Evolutionary conservation across 495 filamentous ascomycete species (phyloP).

Genomic region (Penicillium subrubescens): DNA sequence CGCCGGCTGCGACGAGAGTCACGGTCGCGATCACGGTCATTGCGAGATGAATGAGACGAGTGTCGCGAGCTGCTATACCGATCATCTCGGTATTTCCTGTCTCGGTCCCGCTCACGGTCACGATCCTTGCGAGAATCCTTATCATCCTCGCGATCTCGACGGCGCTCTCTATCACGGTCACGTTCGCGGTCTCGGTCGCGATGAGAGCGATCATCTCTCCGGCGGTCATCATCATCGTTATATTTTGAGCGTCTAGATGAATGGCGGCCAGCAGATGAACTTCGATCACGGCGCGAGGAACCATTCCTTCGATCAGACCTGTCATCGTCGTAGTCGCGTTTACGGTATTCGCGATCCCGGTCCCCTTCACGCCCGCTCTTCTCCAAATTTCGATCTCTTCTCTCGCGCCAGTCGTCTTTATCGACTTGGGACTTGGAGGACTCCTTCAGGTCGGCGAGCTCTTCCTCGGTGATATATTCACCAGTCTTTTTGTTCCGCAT

Average conservation of each 20-base stretch:
- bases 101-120: slow-evolving; percentile 36
- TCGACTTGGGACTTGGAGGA: slow-evolving; percentile 36
- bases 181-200: slow-evolving; percentile 35
- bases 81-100: slow-evolving; percentile 37
- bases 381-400: slow-evolving; percentile 52
- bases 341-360: slow-evolving; percentile 30
- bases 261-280: slow-evolving; percentile 36
- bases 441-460: slow-evolving; percentile 52
- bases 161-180: slow-evolving; percentile 29
- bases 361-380: slow-evolving; percentile 49
- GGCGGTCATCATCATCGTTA: slow-evolving; percentile 32
- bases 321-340: slow-evolving; percentile 35
- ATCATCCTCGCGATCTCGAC: slow-evolving; percentile 31
- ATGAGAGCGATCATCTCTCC: slow-evolving; percentile 35
- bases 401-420: slow-evolving; percentile 50
- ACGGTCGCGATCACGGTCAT: slow-evolving; percentile 27
- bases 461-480: slow-evolving; percentile 65
- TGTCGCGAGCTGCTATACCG: slow-evolving; percentile 38
- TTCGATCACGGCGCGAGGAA: slow-evolving; percentile 42
- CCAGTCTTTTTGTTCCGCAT: slow-evolving; percentile 68
- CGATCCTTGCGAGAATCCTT: slow-evolving; percentile 39
- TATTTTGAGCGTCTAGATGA: slow-evolving; percentile 38
- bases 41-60: slow-evolving; percentile 36
- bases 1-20: slow-evolving; percentile 35
- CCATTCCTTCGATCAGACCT: slow-evolving; percentile 33